A percentile compares a stretch with the other conserved stretches of the same genome.
Conservation (phyloP, 106 monocot genomes). For the Acanthochlamys bracteata region DNA sequence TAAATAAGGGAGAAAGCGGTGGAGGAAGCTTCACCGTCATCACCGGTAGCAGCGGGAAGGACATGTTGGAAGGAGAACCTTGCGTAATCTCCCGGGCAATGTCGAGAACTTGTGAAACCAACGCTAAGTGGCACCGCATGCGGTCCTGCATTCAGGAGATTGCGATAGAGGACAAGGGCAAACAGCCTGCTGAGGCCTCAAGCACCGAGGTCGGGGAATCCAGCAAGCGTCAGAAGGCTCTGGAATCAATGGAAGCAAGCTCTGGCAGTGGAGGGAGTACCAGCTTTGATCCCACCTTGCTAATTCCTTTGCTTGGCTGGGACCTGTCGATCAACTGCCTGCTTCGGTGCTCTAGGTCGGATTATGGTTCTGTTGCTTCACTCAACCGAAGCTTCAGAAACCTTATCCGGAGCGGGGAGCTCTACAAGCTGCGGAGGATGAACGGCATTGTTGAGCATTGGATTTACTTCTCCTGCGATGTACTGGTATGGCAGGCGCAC, state of each 20-base stretch:
- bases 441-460: slow-evolving; percentile 41
- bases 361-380: slow-evolving; percentile 44
- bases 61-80: slow-evolving; percentile 34
- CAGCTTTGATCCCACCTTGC: slow-evolving; percentile 14
- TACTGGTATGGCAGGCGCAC: slow-evolving; percentile 57
- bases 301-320: slow-evolving; percentile 42
- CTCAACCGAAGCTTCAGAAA: slow-evolving; percentile 45
- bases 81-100: slow-evolving; percentile 23
- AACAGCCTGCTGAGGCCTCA: no score
- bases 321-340: slow-evolving; percentile 57
- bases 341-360: slow-evolving; percentile 41
- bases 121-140: slow-evolving; percentile 32
- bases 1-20: no score
- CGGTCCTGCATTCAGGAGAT: slow-evolving; percentile 8
- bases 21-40: no score
- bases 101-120: slow-evolving; percentile 24
- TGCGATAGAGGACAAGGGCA: background rate
- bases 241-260: no score
- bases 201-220: no score
- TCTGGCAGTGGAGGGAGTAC: background rate
- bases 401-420: slow-evolving; percentile 49
- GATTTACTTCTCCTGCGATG: slow-evolving; percentile 76
- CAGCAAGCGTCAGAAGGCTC: no score
- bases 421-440: slow-evolving; percentile 43
- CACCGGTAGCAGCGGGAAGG: no score